Base-by-base conservation (phyloP, 2,329 filamentous ascomycete genomes). In the Fusarium coffeatum region DNA sequence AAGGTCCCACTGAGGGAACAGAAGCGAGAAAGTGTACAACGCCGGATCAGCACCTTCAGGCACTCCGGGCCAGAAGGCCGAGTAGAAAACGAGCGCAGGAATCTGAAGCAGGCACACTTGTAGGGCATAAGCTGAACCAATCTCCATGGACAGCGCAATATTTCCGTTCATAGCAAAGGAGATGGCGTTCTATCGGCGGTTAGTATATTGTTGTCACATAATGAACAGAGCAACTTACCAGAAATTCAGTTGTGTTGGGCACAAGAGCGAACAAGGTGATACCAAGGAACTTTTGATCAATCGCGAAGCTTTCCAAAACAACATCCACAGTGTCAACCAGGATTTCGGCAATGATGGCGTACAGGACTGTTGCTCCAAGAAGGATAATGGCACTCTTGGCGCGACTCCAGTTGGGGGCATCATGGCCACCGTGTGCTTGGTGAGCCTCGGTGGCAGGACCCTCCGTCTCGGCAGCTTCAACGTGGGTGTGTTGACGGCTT, bases 81-180 rank as follows among this genome's bases (percentile, higher is more conserved):
- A 97, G 85, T 95, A 99, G 43, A 97, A 85, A 2, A 99, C 95
- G 3, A 99, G 85, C 1, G 94, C 94, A 0, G 96, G 96, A 22
- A 98, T 94, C 78, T 99, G 96, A 22, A 99, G 86, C 28, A 99
- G 86, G 78, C 95, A 98, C 51, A 99, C 96, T 80, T 99, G 96
- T 45, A 99, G 85, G 3, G 96, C 96, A 77, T 99, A 99, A 4
- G 95, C 95, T 1, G 94, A 98, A 72, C 96, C 96, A 73, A 99
- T 99, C 78, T 99, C 96, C 96, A 99, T 99, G 40, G 94, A 98
- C 20, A 99, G 84, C 0, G 96, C 96, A 80, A 99, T 98, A 80
- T 99, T 99, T 64, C 96, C 96, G 77, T 99, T 98, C 95, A 99
- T 99, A 56, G 96, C 96, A 79, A 99, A 99, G 1, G 94, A 98